These are phyloP conservation scores for Kodamaea laetipori DNA, from an alignment of 805 yeast genomes.

Conservation along the genomic window DNA sequence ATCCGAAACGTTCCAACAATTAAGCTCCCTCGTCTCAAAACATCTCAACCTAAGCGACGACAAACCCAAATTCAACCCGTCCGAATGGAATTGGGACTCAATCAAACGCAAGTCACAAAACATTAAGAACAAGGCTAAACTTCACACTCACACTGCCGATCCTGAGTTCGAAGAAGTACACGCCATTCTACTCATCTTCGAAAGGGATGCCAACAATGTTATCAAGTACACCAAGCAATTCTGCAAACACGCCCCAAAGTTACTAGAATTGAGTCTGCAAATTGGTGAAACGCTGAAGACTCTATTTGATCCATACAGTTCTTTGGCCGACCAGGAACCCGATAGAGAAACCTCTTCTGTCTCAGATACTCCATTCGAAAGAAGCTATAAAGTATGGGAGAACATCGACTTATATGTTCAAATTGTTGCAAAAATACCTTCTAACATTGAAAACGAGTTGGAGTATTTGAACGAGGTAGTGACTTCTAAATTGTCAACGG, in stretches of 20 bases:
- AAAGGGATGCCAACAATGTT: slow-evolving; percentile 20
- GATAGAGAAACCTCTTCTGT: slow-evolving; percentile 3
- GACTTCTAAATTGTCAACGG: slow-evolving; percentile 18
- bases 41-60: no score
- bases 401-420: slow-evolving; percentile 21
- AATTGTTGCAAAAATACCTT: slow-evolving; percentile 18
- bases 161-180: slow-evolving; percentile 28
- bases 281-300: slow-evolving; percentile 21
- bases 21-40: background rate
- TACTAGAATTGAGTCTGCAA: slow-evolving; percentile 15
- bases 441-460: slow-evolving; percentile 17
- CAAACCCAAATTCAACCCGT: background rate
- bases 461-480: slow-evolving; percentile 11
- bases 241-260: slow-evolving; percentile 11
- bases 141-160: slow-evolving; percentile 23
- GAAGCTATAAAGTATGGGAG: slow-evolving; percentile 23
- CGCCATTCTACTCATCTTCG: slow-evolving; percentile 23
- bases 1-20: slow-evolving; percentile 1
- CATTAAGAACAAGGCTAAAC: slow-evolving; percentile 10
- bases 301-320: slow-evolving; percentile 26
- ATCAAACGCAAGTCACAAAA: slow-evolving; percentile 22
- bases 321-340: slow-evolving; percentile 4
- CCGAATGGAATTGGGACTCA: slow-evolving; percentile 8
- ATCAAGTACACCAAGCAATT: slow-evolving; percentile 18
- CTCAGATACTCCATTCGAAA: slow-evolving; percentile 10